phyloP scores from a whole-genome alignment of 2,329 filamentous ascomycete genomes.

The Curvularia eragrostidis region DNA sequence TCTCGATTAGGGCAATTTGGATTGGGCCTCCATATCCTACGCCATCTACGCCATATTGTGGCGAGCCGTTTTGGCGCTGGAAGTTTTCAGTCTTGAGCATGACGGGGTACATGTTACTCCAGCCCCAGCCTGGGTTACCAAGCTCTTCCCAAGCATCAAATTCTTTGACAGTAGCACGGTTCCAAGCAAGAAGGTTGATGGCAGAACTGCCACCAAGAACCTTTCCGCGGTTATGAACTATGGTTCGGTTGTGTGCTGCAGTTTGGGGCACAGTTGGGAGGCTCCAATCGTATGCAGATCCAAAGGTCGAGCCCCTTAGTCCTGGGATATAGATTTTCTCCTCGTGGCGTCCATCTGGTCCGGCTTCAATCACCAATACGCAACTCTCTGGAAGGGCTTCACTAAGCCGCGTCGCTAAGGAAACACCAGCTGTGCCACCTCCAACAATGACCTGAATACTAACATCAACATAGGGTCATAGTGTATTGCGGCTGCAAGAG shows the following conservation, averaged over 20 bases:
- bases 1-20: conserved; percentile 49
- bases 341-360: conserved; percentile 33
- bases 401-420: conserved; percentile 35
- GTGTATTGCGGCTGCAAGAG: neutral
- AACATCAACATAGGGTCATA: neutral
- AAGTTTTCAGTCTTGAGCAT: conserved; percentile 44
- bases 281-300: conserved; percentile 40
- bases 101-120: conserved; percentile 52
- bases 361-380: conserved; percentile 31
- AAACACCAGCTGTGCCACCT: conserved; percentile 31
- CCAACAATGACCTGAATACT: conserved; percentile 18
- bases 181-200: conserved; percentile 47
- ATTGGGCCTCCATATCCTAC: conserved; percentile 40
- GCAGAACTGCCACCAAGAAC: conserved; percentile 46
- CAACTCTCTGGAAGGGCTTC: conserved; percentile 29
- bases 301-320: conserved; percentile 28
- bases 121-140: conserved; percentile 63
- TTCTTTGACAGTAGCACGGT: conserved; percentile 41
- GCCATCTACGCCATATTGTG: conserved; percentile 33
- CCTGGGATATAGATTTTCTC: conserved; percentile 31
- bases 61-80: conserved; percentile 21
- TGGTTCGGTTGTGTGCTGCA: conserved; percentile 44
- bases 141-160: conserved; percentile 63
- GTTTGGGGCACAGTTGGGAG: conserved; percentile 54
- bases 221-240: conserved; percentile 26